Base-by-base conservation (phyloP, 805 yeast genomes). In the Pichia eremophila region DNA sequence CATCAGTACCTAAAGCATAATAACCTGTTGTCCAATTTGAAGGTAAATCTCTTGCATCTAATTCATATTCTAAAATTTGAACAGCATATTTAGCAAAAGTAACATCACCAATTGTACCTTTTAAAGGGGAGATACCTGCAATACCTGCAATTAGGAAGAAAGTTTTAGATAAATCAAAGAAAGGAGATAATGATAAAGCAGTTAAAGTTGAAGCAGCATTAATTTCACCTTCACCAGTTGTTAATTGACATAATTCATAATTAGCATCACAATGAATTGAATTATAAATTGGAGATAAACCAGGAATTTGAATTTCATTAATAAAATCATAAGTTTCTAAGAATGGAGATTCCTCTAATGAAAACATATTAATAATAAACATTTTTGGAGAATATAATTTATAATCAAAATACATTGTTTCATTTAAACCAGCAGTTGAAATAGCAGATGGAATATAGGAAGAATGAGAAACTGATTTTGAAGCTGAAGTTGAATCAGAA, bases 211-310 rank as follows among this genome's bases (percentile, higher is more conserved):
- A 52, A 15, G 85, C 85, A 37, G 85, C 85, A 56, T 81, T 81
- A 54, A 78, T 73, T 60, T 80, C 85, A 53, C 80, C 81, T 64
- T 79, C 85, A 46, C 86, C 86, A n/a, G 82, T 76, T 41, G 83
- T 77, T 46, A 79, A 58, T 57, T 78, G 79, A 68, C 85, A 80
- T 29, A 81, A 60, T 29, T 74, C 60, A 64, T 70, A 74, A 65
- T 77, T 69, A 35, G 66, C 56, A 48, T 72, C 73, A 64, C 85
- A 80, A 66, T 74, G 77, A 44, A 81, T 67, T 19, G 68, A 57
- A 34, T 84, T 83, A 67, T 71, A 79, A 34, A 72, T 52, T 29
- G 83, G 83, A 17, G 84, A 78, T 46, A 81, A 66, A 43, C 86
- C 85, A n/a, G 86, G 85, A 41, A 81, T 59, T 28, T 83, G 69